A percentile compares a stretch with the other conserved stretches of the same genome.
These are phyloP conservation scores for Hyaloscypha finlandica DNA, from an alignment of 495 filamentous ascomycete species.

Conservation along the genomic window DNA sequence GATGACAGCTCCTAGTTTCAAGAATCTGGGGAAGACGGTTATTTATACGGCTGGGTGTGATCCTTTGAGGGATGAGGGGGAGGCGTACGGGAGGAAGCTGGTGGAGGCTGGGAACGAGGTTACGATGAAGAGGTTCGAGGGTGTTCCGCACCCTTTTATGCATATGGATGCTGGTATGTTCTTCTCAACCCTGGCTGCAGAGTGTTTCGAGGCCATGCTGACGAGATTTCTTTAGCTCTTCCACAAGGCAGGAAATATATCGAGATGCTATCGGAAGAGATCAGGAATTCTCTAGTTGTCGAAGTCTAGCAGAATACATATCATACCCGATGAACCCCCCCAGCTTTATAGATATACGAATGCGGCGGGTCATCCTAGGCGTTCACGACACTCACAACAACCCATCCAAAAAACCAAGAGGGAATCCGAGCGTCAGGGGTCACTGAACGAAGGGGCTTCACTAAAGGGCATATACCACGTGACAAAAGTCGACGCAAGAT, in stretches of 20 bases:
- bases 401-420: too few relatives aligned
- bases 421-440: too few relatives aligned
- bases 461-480: too few relatives aligned
- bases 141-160: conserved; percentile 36
- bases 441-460: too few relatives aligned
- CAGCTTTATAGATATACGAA: too few relatives aligned
- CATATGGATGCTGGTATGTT: conserved; percentile 25
- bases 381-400: too few relatives aligned
- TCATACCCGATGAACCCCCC: background rate
- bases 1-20: conserved; percentile 26
- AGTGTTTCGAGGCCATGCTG: background rate
- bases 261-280: conserved; percentile 4
- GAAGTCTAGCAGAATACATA: background rate
- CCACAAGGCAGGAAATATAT: conserved; percentile 8
- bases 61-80: conserved; percentile 32
- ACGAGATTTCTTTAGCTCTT: background rate
- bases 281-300: conserved; percentile 3
- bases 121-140: conserved; percentile 33
- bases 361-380: too few relatives aligned
- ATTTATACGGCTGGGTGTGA: conserved; percentile 36
- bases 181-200: background rate
- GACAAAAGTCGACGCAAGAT: too few relatives aligned
- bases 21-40: conserved; percentile 29
- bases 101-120: conserved; percentile 31
- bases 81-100: conserved; percentile 30